Base-by-base conservation (phyloP, 352 stramenopile genomes). In the Pythium sp. region DNA sequence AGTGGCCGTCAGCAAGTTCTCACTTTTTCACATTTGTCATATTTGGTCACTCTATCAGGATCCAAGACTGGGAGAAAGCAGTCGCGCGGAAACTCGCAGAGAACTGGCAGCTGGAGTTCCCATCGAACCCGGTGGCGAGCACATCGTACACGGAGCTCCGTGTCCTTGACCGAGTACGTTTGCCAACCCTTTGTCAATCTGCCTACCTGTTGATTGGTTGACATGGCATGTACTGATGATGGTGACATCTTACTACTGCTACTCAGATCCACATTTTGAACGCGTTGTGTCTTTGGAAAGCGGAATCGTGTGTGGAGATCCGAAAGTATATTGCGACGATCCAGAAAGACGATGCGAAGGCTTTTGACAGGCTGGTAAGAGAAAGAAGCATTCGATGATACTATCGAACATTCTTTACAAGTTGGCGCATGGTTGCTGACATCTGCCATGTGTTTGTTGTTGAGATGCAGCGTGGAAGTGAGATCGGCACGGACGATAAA, bases 51-150 rank as follows among this genome's bases (percentile, higher is more conserved):
- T 34, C 15, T 20, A 56, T 53, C 60, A 95, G 87, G 86, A 69
- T 92, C 30, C 83, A 93, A 71, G 87, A 94, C 66, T 95, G 87
- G 87, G 86, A 95, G 72, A 84, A 83, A 58, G 79, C 81, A 3
- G 66, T 95, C 57, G 71, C 73, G n/a, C 61, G 86, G 28, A 95
- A 95, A 74, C 66, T 95, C 49, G 70, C 74, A 11, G 87, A 95
- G 22, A 90, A 93, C 67, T 94, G 87, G 86, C 79, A 78, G 20
- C 81, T 84, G 34, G 79, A 85, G 34, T 94, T 93, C 43, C 65
- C 59, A 1, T 70, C 63, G 3, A 94, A 95, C 62, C 87, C 87
- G 7, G 90, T 94, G 78, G 70, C 75, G 22, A 70, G 66, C 61
- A 66, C 72, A 3, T 63, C 77, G 53, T 95, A 94, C 69, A 71